A percentile compares a stretch with the other conserved stretches of the same genome.
Conservation (phyloP, 2,329 filamentous ascomycete species). For the Venturia effusa region DNA sequence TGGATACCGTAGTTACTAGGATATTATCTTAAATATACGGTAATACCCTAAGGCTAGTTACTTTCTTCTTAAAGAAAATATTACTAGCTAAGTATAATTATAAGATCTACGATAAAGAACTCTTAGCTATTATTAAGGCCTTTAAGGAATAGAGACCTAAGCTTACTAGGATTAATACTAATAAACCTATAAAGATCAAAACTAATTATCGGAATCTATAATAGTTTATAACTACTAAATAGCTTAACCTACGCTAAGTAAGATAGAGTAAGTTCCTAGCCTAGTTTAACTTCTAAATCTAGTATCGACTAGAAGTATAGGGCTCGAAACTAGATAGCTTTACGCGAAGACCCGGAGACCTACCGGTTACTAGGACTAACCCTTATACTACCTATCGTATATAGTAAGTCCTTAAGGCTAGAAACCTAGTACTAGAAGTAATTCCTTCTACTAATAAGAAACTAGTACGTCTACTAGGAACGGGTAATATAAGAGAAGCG, state of each 20-base stretch:
- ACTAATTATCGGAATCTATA: slow-evolving; percentile 21
- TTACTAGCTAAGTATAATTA: too few relatives aligned
- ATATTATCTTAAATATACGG: too few relatives aligned
- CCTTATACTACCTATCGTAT: not conserved
- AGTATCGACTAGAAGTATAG: not conserved
- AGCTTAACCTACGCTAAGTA: too few relatives aligned
- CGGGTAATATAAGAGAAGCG: too few relatives aligned
- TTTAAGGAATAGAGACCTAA: too few relatives aligned
- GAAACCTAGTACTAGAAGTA: too few relatives aligned
- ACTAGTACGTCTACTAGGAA: not conserved
- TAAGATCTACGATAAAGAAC: too few relatives aligned
- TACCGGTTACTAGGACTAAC: not conserved
- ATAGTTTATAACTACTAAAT: slow-evolving; percentile 21
- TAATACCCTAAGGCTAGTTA: too few relatives aligned
- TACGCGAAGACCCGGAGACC: not conserved
- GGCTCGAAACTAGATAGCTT: not conserved
- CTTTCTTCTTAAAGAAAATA: too few relatives aligned
- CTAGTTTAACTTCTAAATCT: not conserved
- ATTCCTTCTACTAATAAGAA: not conserved
- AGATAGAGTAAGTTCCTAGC: too few relatives aligned
- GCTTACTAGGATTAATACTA: not conserved
- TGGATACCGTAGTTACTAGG: slow-evolving; percentile 6
- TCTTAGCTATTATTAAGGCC: too few relatives aligned
- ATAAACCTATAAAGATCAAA: slow-evolving; percentile 12
- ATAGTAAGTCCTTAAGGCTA: not conserved